Evolutionary conservation across 1,139 yeast species (phyloP).

Genomic region (Nakaseomyces uthaithaninus): DNA sequence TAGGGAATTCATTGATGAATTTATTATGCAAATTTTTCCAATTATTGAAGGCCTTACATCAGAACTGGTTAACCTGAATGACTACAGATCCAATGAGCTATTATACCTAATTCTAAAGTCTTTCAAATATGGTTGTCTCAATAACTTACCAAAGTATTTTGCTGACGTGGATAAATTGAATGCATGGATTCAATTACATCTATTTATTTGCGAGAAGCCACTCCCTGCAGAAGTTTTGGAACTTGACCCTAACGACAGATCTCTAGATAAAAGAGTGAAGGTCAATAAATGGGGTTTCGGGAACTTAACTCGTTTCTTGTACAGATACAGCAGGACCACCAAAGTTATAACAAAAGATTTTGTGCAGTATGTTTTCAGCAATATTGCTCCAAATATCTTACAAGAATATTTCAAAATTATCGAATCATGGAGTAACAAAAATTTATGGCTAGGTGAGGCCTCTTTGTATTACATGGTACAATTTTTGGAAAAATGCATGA

Average conservation of each 20-base stretch:
- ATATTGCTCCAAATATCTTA: constrained; percentile 54
- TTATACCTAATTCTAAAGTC: constrained; percentile 54
- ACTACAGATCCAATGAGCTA: constrained; percentile 44
- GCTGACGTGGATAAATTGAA: constrained; percentile 41
- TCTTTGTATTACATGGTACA: constrained; percentile 55
- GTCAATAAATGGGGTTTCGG: constrained; percentile 71
- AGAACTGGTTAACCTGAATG: constrained; percentile 35
- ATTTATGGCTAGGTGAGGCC: constrained; percentile 54
- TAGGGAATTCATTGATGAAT: constrained; percentile 41
- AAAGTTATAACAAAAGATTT: constrained; percentile 37
- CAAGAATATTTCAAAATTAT: constrained; percentile 52
- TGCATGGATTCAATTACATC: constrained; percentile 57
- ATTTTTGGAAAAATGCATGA: constrained; percentile 54
- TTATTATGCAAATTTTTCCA: constrained; percentile 47
- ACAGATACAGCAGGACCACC: constrained; percentile 34
- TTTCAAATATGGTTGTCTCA: constrained; percentile 54
- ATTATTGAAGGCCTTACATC: constrained; percentile 44
- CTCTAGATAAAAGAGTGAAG: constrained; percentile 45
- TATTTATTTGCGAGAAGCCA: constrained; percentile 48
- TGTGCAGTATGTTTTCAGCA: constrained; percentile 40
- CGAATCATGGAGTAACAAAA: constrained; percentile 46
- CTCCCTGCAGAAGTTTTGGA: constrained; percentile 49
- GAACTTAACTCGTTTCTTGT: constrained; percentile 47
- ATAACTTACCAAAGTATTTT: constrained; percentile 52
- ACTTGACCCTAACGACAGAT: constrained; percentile 46